phyloP scores from a whole-genome alignment of 2,329 filamentous ascomycete species.

The Ceratocystis huliohia region DNA sequence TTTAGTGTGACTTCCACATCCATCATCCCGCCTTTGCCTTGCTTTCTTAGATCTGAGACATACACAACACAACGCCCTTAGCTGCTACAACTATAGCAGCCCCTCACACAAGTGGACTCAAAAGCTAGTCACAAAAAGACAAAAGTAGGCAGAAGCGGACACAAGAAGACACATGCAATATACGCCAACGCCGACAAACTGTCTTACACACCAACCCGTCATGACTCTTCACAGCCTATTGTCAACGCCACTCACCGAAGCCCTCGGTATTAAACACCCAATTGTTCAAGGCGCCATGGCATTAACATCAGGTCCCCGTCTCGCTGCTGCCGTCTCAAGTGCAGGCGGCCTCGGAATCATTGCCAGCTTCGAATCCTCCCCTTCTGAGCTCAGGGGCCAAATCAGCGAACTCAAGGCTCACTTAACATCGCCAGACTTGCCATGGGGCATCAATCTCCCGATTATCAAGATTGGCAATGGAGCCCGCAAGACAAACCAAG shows the following conservation, averaged over 20 bases:
- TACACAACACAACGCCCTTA: conserved; percentile 1
- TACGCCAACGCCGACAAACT: conserved; percentile 20
- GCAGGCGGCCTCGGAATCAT: conserved; percentile 73
- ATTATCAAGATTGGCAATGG: conserved; percentile 75
- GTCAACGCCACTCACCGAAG: conserved; percentile 61
- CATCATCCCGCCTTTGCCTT: not conserved
- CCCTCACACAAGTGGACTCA: not conserved
- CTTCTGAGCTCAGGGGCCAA: conserved; percentile 61
- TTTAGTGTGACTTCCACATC: not conserved
- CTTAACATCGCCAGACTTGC: conserved; percentile 52
- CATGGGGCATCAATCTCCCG: conserved; percentile 85
- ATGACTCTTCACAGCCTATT: conserved; percentile 37
- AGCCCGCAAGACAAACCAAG: conserved; percentile 84
- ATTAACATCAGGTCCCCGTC: conserved; percentile 60
- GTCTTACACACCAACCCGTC: conserved; percentile 22
- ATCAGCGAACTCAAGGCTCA: conserved; percentile 74
- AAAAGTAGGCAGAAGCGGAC: not conserved
- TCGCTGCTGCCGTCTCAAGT: conserved; percentile 79
- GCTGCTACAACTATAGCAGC: not conserved
- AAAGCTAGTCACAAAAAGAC: not conserved
- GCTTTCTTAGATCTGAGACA: conserved; percentile 8
- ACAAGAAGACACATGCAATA: not conserved
- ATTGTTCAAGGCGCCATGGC: conserved; percentile 93
- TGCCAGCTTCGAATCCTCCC: conserved; percentile 59
- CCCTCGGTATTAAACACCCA: conserved; percentile 76